These are phyloP conservation scores for Puccinia novopanici DNA, from an alignment of 1,284 basidiomycete genomes.

Conservation along the genomic window DNA sequence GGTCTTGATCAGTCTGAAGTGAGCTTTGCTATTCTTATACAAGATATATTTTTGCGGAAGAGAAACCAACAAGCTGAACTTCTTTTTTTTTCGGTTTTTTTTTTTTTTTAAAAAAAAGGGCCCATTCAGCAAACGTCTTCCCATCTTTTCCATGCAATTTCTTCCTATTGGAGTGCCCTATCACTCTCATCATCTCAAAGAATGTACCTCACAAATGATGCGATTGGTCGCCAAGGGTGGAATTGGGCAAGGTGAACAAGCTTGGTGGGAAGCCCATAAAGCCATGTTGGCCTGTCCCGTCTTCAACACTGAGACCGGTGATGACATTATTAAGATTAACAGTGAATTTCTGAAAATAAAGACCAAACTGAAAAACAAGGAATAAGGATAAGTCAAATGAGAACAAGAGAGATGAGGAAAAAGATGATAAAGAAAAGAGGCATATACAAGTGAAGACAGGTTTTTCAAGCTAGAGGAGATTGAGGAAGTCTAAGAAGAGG, in stretches of 20 bases:
- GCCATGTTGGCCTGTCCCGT: slow-evolving; percentile 79
- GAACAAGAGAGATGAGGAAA: too few species aligned
- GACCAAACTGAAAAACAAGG: too few species aligned
- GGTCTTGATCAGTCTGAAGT: slow-evolving; percentile 88
- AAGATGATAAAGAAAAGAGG: too few species aligned
- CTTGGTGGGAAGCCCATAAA: slow-evolving; percentile 68
- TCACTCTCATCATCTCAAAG: slow-evolving; percentile 83
- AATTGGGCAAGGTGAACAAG: slow-evolving; percentile 67
- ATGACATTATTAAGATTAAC: too few species aligned
- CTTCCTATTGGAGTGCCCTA: slow-evolving; percentile 91
- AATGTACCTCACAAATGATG: slow-evolving; percentile 69
- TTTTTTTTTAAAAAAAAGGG: slow-evolving; percentile 57
- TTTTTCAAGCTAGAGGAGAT: too few species aligned
- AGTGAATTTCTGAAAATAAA: too few species aligned
- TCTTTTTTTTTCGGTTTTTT: too few species aligned
- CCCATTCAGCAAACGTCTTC: slow-evolving; percentile 90
- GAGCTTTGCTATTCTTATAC: not conserved
- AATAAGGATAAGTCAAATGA: too few species aligned
- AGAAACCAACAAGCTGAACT: not conserved
- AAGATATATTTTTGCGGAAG: not conserved
- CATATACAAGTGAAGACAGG: too few species aligned
- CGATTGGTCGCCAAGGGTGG: slow-evolving; percentile 69
- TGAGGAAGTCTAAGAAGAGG: too few species aligned
- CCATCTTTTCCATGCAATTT: slow-evolving; percentile 89
- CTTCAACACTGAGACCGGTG: slow-evolving; percentile 86